These are phyloP conservation scores for Clonostachys rosea DNA, from an alignment of 2,329 filamentous ascomycete genomes.

Conservation along the genomic window DNA sequence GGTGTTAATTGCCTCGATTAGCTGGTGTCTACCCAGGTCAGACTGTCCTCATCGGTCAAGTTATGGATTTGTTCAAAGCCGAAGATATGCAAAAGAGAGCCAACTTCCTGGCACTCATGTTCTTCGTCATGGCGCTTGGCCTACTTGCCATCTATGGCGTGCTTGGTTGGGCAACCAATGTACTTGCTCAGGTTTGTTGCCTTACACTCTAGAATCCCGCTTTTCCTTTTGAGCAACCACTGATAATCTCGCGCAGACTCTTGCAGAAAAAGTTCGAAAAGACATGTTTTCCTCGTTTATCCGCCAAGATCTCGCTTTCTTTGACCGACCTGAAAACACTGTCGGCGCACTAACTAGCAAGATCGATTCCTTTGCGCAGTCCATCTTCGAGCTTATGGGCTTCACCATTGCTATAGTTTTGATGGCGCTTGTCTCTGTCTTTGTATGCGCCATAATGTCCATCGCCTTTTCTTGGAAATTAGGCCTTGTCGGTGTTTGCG, in stretches of 20 bases:
- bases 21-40: conserved; percentile 24
- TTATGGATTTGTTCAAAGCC: conserved; percentile 29
- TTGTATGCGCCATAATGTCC: conserved; percentile 38
- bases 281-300: not conserved
- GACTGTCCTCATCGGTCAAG: conserved; percentile 30
- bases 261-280: conserved; percentile 13
- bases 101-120: conserved; percentile 53
- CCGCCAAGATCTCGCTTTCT: conserved; percentile 47
- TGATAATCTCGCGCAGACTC: conserved; percentile 42
- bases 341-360: conserved; percentile 27
- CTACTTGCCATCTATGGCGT: conserved; percentile 36
- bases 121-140: conserved; percentile 45
- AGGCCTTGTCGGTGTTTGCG: conserved; percentile 39
- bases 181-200: conserved; percentile 19
- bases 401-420: conserved; percentile 42
- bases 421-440: conserved; percentile 37
- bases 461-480: conserved; percentile 45
- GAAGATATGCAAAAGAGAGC: conserved; percentile 21
- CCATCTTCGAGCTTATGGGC: conserved; percentile 44
- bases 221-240: conserved; percentile 23
- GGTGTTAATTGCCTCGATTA: no score
- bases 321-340: conserved; percentile 28
- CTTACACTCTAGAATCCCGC: conserved; percentile 7
- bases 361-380: conserved; percentile 30
- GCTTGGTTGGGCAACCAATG: conserved; percentile 27